These are phyloP conservation scores for Clavispora asparagi DNA, from an alignment of 805 yeast genomes.

Conservation along the genomic window DNA sequence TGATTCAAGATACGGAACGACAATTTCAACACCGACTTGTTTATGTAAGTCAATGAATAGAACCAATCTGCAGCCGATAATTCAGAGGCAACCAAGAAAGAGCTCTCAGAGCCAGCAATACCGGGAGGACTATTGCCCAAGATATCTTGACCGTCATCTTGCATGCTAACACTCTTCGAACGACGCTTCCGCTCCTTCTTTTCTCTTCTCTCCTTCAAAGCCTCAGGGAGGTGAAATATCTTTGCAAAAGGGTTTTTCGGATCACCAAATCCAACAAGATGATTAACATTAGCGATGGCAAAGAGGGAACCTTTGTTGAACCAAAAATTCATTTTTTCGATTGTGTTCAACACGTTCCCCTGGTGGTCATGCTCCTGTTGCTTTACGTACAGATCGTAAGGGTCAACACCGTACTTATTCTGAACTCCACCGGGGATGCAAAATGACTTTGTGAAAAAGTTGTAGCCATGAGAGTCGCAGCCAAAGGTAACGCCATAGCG, in stretches of 20 bases:
- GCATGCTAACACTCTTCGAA: slow-evolving; percentile 13
- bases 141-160: not conserved
- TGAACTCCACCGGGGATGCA: slow-evolving; percentile 28
- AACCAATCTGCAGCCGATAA: slow-evolving; percentile 48
- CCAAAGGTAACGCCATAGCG: slow-evolving; percentile 66
- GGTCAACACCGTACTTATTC: slow-evolving; percentile 23
- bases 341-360: slow-evolving; percentile 23
- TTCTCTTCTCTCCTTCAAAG: slow-evolving; percentile 64
- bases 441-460: slow-evolving; percentile 48
- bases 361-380: slow-evolving; percentile 18
- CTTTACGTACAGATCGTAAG: slow-evolving; percentile 21
- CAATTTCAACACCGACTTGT: slow-evolving; percentile 61
- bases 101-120: slow-evolving; percentile 24
- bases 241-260: slow-evolving; percentile 72
- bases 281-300: slow-evolving; percentile 72
- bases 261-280: slow-evolving; percentile 74
- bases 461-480: slow-evolving; percentile 55
- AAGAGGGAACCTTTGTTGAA: slow-evolving; percentile 70
- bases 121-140: not conserved
- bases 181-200: slow-evolving; percentile 63
- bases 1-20: slow-evolving; percentile 64
- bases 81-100: slow-evolving; percentile 29
- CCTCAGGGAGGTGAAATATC: slow-evolving; percentile 66
- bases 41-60: slow-evolving; percentile 47
- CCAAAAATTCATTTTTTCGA: slow-evolving; percentile 63